phyloP scores from a whole-genome alignment of 495 filamentous ascomycete genomes.

The Neurospora sp. region DNA sequence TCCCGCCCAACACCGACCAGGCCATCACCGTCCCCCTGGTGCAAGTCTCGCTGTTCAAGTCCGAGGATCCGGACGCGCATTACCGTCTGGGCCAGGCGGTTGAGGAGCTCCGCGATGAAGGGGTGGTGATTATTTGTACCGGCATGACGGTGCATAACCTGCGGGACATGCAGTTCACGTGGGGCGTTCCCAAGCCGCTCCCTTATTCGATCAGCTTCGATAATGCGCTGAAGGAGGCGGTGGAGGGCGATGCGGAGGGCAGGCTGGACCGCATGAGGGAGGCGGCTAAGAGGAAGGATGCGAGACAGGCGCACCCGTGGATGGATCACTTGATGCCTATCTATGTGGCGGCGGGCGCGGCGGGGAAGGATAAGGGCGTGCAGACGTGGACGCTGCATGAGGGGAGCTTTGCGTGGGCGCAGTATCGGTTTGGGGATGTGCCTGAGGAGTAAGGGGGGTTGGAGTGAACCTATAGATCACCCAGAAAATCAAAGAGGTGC shows the following conservation, averaged over 20 bases:
- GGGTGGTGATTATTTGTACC: constrained; percentile 62
- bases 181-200: constrained; percentile 37
- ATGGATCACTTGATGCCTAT: constrained; percentile 77
- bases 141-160: constrained; percentile 90
- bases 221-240: constrained; percentile 65
- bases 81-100: constrained; percentile 64
- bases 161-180: constrained; percentile 47
- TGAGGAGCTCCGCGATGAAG: constrained; percentile 55
- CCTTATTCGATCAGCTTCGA: constrained; percentile 72
- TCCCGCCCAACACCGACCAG: constrained; percentile 56
- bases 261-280: constrained; percentile 51
- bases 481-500: too few relatives aligned
- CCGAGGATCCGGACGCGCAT: constrained; percentile 60
- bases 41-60: constrained; percentile 66
- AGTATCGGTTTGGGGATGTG: constrained; percentile 64
- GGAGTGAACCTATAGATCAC: not conserved
- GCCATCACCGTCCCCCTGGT: constrained; percentile 69
- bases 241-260: constrained; percentile 40
- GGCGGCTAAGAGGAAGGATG: constrained; percentile 54
- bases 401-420: constrained; percentile 61
- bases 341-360: constrained; percentile 63
- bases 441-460: not conserved
- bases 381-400: constrained; percentile 58
- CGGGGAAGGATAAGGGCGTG: constrained; percentile 50
- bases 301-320: constrained; percentile 63